Evolutionary conservation across 805 yeast genomes (phyloP), one percentile per base, ranked within the genome.

Genomic region (Isabelozyma heimii): DNA sequence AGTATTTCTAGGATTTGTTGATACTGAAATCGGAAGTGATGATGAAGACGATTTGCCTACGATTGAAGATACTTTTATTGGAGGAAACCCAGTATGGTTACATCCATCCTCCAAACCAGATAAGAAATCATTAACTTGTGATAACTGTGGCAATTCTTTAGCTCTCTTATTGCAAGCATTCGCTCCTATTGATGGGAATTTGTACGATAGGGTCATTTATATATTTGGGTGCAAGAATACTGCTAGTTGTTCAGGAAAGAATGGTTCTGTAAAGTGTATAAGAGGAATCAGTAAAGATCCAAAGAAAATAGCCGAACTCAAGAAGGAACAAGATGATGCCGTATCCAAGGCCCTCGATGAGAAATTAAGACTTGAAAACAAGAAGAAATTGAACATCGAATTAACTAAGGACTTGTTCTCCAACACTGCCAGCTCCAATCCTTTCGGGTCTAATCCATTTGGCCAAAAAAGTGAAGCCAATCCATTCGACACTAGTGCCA

Each of bases 191-290:
- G 89, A 84, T 33, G 79, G 79, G 35, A 75, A 84, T 9, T 72
- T 82, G 40, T 90, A 91, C 61, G 97, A 89, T 58, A 80, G 99
- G 51, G 83, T 83, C 3, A 66, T 94, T 14, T 94, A 92, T 60
- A 76, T 94, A 0, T 88, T 92, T 62, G 82, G 84, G 1, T 94
- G 99, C 67, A 78, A 80, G 41, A 70, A 81, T 17, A 56, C 67
- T 0, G 57, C 50, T 4, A 54, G 49, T 45, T 94, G 99, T 64
- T 77, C 86, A 42, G 76, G 89, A 52, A 79, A 81, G 55, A 73
- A 78, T 3, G 96, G 96, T 5, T 73, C 87, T 1, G 73, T 91
- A 2, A 81, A 87, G 55, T 91, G 89, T 27, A 72, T 94, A 45
- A 76, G 97, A 62, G 96, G 92, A 2, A 73, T 91, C 1, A 69